Conservation (phyloP, 129 eudicot species). For the Artemisia tridentata region DNA sequence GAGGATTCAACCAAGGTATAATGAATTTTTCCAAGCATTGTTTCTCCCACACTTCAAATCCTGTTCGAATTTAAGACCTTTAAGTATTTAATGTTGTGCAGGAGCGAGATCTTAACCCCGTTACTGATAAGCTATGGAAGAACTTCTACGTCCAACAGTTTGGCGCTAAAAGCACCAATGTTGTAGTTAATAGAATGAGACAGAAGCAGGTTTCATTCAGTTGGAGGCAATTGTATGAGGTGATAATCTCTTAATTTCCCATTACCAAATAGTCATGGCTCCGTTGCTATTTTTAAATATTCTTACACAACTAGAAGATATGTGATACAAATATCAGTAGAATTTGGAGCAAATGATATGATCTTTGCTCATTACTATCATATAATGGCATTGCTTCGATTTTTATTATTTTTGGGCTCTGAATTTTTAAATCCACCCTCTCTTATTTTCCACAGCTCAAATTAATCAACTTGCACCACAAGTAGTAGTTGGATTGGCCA, state of each 20-base stretch:
- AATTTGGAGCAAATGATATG: neutral
- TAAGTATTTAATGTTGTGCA: slow-evolving; percentile 30
- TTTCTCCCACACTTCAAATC: neutral
- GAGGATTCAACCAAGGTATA: slow-evolving; percentile 70
- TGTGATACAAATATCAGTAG: neutral
- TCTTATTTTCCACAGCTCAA: too few relatives aligned
- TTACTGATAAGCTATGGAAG: slow-evolving; percentile 85
- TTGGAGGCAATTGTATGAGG: slow-evolving; percentile 87
- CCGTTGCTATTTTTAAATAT: neutral
- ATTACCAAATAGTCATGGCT: neutral
- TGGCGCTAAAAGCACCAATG: slow-evolving; percentile 38
- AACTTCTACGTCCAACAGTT: slow-evolving; percentile 54
- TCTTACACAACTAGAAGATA: neutral
- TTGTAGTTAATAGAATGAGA: slow-evolving; percentile 62
- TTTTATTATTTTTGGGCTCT: too few relatives aligned
- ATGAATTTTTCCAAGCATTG: slow-evolving; percentile 8
- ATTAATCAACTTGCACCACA: too few relatives aligned
- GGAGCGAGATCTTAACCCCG: slow-evolving; percentile 80
- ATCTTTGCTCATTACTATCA: neutral
- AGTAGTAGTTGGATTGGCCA: too few relatives aligned
- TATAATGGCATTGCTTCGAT: neutral
- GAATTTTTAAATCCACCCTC: too few relatives aligned
- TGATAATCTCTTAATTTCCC: slow-evolving; percentile 24
- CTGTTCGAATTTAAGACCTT: neutral
- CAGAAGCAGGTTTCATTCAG: slow-evolving; percentile 37